These are phyloP conservation scores for Anisodus tanguticus DNA, from an alignment of 257 asterid species.

Conservation along the genomic window DNA sequence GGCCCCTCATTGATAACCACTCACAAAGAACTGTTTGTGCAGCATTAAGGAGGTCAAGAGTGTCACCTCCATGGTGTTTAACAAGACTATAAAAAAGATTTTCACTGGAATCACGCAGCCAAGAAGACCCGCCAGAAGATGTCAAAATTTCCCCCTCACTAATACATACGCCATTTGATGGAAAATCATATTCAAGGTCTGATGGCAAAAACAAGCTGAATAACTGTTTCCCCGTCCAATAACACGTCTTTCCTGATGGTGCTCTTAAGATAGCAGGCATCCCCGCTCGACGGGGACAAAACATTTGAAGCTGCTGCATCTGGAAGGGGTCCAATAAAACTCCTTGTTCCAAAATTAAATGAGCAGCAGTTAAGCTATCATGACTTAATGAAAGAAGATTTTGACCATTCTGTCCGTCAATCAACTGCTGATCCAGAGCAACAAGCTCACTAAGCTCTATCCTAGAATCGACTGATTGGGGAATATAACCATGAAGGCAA, in stretches of 20 bases:
- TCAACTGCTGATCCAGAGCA: conserved; percentile 63
- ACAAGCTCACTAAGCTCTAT: conserved; percentile 87
- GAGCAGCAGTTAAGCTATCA: conserved; percentile 91
- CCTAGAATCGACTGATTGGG: conserved; percentile 74
- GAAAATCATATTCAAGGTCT: conserved; percentile 54
- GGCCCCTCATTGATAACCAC: conserved; percentile 83
- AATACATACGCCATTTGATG: conserved; percentile 56
- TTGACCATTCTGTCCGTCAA: conserved; percentile 80
- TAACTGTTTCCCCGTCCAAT: conserved; percentile 90
- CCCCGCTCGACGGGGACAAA: conserved; percentile 46
- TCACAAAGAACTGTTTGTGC: conserved; percentile 85
- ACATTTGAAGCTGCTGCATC: conserved; percentile 95
- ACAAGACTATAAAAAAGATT: conserved; percentile 67
- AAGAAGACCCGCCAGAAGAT: conserved; percentile 64
- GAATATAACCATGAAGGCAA: conserved; percentile 92
- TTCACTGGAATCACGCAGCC: conserved; percentile 68
- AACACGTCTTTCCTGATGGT: conserved; percentile 36
- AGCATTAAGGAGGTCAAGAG: conserved; percentile 56
- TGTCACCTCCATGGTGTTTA: conserved; percentile 49
- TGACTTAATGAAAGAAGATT: conserved; percentile 79
- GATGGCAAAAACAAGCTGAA: conserved; percentile 72
- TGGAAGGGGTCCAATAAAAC: conserved; percentile 60
- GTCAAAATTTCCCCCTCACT: conserved; percentile 70
- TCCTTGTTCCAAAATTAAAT: conserved; percentile 68
- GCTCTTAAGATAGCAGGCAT: conserved; percentile 59